Percentiles rank a stretch among this genome's conserved stretches.
Evolutionary conservation across 2,329 filamentous ascomycete genomes (phyloP).

Genomic region (Macrophomina tecta): DNA sequence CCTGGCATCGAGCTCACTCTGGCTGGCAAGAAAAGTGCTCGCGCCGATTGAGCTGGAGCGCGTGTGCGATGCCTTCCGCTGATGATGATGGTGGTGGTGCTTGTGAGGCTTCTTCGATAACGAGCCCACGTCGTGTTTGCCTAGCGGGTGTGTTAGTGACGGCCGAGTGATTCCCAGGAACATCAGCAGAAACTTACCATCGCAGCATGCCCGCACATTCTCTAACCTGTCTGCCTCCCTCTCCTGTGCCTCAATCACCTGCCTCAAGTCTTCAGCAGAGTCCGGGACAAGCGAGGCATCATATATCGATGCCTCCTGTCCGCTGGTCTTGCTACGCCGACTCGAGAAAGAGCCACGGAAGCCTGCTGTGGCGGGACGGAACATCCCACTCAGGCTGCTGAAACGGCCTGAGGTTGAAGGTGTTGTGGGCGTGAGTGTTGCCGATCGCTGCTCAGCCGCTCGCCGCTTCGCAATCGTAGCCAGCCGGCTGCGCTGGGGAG

Average conservation of each 20-base stretch:
- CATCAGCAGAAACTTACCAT: slow-evolving; percentile 63
- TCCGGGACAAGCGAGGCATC: slow-evolving; percentile 71
- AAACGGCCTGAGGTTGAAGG: slow-evolving; percentile 54
- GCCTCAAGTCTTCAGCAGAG: slow-evolving; percentile 77
- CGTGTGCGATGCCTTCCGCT: slow-evolving; percentile 19
- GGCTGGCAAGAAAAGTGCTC: slow-evolving; percentile 16
- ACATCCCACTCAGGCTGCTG: slow-evolving; percentile 52
- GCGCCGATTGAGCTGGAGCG: slow-evolving; percentile 25
- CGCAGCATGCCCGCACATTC: slow-evolving; percentile 96
- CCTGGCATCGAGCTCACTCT: slow-evolving; percentile 21
- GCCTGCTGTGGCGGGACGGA: slow-evolving; percentile 47
- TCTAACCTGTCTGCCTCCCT: slow-evolving; percentile 80
- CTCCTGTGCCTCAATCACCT: slow-evolving; percentile 79
- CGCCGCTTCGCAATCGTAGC: slow-evolving; percentile 38
- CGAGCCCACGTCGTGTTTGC: slow-evolving; percentile 59
- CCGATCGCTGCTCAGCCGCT: slow-evolving; percentile 20
- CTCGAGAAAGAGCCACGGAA: slow-evolving; percentile 59
- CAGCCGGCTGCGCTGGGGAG: slow-evolving; percentile 46
- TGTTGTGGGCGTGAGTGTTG: slow-evolving; percentile 36
- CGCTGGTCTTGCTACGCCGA: slow-evolving; percentile 50
- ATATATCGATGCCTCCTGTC: slow-evolving; percentile 43
- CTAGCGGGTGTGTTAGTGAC: slow-evolving; percentile 36
- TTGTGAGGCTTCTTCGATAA: slow-evolving; percentile 44
- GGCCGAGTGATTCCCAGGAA: slow-evolving; percentile 33
- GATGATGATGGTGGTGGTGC: slow-evolving; percentile 29